Conservation (phyloP, 2,329 filamentous ascomycete genomes). For the Hymenoscyphus repandus region DNA sequence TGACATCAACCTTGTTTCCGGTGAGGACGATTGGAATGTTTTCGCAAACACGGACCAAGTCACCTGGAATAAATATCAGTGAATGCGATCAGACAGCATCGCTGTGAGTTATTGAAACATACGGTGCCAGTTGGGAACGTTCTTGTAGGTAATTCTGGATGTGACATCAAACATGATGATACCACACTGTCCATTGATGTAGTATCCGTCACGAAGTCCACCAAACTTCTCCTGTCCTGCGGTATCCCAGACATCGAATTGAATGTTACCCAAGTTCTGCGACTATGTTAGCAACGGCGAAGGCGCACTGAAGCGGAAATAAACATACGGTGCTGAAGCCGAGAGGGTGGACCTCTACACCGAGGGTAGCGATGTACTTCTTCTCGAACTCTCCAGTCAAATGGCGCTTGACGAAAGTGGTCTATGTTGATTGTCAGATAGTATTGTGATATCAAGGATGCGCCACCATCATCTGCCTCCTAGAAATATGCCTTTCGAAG, state of each 20-base stretch:
- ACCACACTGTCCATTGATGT: constrained; percentile 99
- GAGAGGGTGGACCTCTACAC: constrained; percentile 98
- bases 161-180: constrained; percentile 99
- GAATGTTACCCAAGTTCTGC: constrained; percentile 88
- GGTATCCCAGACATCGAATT: constrained; percentile 99
- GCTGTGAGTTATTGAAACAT: constrained; percentile 40
- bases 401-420: constrained; percentile 99
- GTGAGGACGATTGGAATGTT: constrained; percentile 97
- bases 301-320: constrained; percentile 15
- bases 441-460: constrained; percentile 10
- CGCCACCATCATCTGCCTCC: constrained; percentile 20
- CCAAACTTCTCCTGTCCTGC: constrained; percentile 99
- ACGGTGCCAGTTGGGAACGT: constrained; percentile 99
- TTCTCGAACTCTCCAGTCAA: constrained; percentile 99
- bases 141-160: constrained; percentile 99
- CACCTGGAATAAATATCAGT: constrained; percentile 53
- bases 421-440: constrained; percentile 51
- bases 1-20: constrained; percentile 99
- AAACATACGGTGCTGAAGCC: constrained; percentile 90
- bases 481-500: constrained; percentile 18
- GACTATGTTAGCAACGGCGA: constrained; percentile 20
- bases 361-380: constrained; percentile 99
- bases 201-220: constrained; percentile 98
- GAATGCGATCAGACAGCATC: background rate
- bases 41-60: constrained; percentile 98